phyloP scores from a whole-genome alignment of 2,329 filamentous ascomycete genomes.

The Conoideocrella luteorostrata region DNA sequence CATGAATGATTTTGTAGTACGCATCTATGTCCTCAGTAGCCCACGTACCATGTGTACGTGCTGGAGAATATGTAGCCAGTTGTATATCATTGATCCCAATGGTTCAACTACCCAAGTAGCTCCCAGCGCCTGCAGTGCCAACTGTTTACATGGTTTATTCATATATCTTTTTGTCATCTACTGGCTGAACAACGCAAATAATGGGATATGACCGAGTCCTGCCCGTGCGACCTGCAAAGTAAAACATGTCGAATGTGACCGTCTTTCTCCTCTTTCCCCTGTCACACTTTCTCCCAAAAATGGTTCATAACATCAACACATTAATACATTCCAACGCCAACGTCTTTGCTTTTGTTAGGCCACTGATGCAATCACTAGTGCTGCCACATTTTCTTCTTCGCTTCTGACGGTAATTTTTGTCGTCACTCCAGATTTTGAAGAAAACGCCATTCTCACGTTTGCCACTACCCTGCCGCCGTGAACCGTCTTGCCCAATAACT shows the following conservation, averaged over 20 bases:
- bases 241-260: background rate
- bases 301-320: slow-evolving; percentile 25
- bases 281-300: background rate
- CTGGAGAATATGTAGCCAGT: slow-evolving; percentile 38
- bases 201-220: background rate
- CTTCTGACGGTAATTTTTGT: slow-evolving; percentile 90
- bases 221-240: background rate
- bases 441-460: slow-evolving; percentile 87
- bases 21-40: slow-evolving; percentile 49
- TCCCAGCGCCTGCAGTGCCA: no score
- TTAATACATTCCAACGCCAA: slow-evolving; percentile 30
- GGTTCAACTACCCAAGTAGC: background rate
- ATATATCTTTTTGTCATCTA: slow-evolving; percentile 1
- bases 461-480: slow-evolving; percentile 83
- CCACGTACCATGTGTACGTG: slow-evolving; percentile 41
- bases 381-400: slow-evolving; percentile 87
- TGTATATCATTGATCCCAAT: no score
- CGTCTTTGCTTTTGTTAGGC: slow-evolving; percentile 48
- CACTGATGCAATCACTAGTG: slow-evolving; percentile 76
- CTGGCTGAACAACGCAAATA: background rate
- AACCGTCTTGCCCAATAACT: slow-evolving; percentile 92
- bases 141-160: no score
- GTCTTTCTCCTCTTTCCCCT: background rate
- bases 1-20: slow-evolving; percentile 15
- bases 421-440: slow-evolving; percentile 85